Percentiles rank a stretch among this genome's conserved stretches.
Evolutionary conservation across 2,329 filamentous ascomycete genomes (phyloP).

Genomic region (Colletotrichum sansevieriae): DNA sequence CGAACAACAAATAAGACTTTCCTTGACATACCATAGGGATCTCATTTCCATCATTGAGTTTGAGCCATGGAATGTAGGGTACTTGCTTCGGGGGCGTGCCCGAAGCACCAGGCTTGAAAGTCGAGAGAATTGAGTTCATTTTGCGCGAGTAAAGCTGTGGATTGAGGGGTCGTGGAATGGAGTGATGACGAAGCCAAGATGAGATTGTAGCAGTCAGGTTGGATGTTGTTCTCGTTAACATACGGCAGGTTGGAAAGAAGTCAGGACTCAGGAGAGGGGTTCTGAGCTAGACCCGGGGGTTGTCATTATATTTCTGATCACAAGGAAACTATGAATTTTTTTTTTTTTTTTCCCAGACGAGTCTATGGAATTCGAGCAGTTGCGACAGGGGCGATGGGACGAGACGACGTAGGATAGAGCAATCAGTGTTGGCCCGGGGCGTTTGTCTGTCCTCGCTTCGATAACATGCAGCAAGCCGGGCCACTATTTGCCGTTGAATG

Average conservation of each 20-base stretch:
- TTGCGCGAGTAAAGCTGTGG: slow-evolving; percentile 29
- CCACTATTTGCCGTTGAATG: slow-evolving; percentile 11
- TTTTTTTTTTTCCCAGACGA: neutral
- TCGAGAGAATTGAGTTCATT: slow-evolving; percentile 59
- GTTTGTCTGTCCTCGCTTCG: slow-evolving; percentile 1
- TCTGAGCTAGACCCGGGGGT: neutral
- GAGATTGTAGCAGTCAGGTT: slow-evolving; percentile 19
- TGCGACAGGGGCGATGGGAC: slow-evolving; percentile 12
- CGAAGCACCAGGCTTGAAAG: slow-evolving; percentile 55
- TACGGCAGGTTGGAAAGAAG: neutral
- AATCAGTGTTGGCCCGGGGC: neutral
- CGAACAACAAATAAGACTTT: neutral
- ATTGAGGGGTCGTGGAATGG: slow-evolving; percentile 1
- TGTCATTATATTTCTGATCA: slow-evolving; percentile 28
- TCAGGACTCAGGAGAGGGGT: neutral
- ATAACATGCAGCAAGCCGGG: slow-evolving; percentile 22
- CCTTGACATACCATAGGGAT: slow-evolving; percentile 73
- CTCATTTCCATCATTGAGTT: slow-evolving; percentile 79
- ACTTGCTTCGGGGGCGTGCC: slow-evolving; percentile 57
- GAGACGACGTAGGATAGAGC: neutral
- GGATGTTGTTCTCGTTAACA: slow-evolving; percentile 11
- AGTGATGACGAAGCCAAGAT: slow-evolving; percentile 27
- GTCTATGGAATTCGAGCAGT: slow-evolving; percentile 9
- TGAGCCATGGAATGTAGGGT: slow-evolving; percentile 67
- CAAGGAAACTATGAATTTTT: neutral